Evolutionary conservation across 371 early-diverging fungal genomes (phyloP).

Genomic region (Dichotomocladium elegans): DNA sequence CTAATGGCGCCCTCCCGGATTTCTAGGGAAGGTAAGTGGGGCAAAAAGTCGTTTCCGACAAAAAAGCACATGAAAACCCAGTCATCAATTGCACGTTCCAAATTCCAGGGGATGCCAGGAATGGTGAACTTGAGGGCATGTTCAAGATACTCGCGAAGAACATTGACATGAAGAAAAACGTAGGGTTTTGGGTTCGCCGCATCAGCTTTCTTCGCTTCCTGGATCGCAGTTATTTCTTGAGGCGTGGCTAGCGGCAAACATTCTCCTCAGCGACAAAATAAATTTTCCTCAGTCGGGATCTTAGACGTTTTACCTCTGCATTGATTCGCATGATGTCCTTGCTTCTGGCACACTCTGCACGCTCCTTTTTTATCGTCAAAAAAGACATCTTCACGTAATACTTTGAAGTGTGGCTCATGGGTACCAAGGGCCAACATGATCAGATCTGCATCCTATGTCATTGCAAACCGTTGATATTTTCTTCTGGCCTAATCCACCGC

Average conservation of each 20-base stretch:
- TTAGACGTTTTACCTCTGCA: conserved; percentile 62
- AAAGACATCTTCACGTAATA: conserved; percentile 97
- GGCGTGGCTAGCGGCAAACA: conserved; percentile 18
- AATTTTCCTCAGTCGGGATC: background rate
- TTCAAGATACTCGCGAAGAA: conserved; percentile 92
- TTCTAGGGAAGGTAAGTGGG: conserved; percentile 96
- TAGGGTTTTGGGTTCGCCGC: conserved; percentile 76
- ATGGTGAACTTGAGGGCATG: conserved; percentile 72
- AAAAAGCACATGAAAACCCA: conserved; percentile 99
- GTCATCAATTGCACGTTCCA: conserved; percentile 96
- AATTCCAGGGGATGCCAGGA: conserved; percentile 69
- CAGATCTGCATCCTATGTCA: conserved; percentile 92
- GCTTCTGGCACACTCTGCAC: conserved; percentile 82
- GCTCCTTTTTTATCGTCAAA: conserved; percentile 50
- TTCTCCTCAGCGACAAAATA: background rate
- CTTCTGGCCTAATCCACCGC: background rate
- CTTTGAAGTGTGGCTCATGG: conserved; percentile 95
- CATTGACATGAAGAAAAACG: conserved; percentile 83
- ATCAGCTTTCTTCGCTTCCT: conserved; percentile 46
- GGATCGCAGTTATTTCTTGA: conserved; percentile 38
- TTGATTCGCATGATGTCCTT: conserved; percentile 76
- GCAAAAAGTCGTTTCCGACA: conserved; percentile 99
- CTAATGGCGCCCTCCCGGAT: conserved; percentile 98
- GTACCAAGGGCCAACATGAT: conserved; percentile 99
- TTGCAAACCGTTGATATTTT: background rate